phyloP scores from a whole-genome alignment of 2,329 filamentous ascomycete species.

The Neurospora sp. region DNA sequence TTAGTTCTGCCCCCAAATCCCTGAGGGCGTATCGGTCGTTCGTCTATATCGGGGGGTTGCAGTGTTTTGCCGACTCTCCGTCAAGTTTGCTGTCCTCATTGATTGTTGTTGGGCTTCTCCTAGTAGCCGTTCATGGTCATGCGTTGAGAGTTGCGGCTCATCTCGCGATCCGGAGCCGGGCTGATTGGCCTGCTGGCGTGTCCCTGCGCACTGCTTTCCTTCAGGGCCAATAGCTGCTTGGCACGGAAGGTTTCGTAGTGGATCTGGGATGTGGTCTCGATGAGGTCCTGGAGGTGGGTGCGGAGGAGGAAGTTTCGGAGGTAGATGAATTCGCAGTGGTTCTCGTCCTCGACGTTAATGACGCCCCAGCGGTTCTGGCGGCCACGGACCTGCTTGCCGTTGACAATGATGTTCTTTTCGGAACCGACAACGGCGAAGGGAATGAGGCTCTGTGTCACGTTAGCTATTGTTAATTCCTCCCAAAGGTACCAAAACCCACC shows the following conservation, averaged over 20 bases:
- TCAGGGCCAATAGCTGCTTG: slow-evolving; percentile 94
- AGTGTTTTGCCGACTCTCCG: slow-evolving; percentile 9
- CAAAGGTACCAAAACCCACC: slow-evolving; percentile 39
- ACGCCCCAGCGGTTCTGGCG: slow-evolving; percentile 99
- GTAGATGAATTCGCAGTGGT: slow-evolving; percentile 98
- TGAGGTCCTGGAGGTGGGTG: slow-evolving; percentile 95
- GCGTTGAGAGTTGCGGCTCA: slow-evolving; percentile 94
- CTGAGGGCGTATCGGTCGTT: slow-evolving; percentile 3
- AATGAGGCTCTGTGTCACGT: slow-evolving; percentile 62
- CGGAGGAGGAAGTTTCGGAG: slow-evolving; percentile 97
- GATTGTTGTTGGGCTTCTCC: slow-evolving; percentile 11
- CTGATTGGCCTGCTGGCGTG: slow-evolving; percentile 85
- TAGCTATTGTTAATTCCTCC: background rate
- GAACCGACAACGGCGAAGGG: slow-evolving; percentile 97
- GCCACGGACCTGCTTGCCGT: slow-evolving; percentile 92
- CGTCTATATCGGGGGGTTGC: slow-evolving; percentile 1
- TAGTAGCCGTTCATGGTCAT: slow-evolving; percentile 99
- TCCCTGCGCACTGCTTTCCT: slow-evolving; percentile 89
- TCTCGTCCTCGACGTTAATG: slow-evolving; percentile 99
- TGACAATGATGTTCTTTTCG: slow-evolving; percentile 95
- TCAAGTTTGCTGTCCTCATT: slow-evolving; percentile 3
- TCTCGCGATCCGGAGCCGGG: slow-evolving; percentile 84
- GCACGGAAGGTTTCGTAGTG: slow-evolving; percentile 99
- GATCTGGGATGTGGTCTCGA: slow-evolving; percentile 98
- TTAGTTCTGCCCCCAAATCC: background rate